These are phyloP conservation scores for Penicillium sclerotiorum DNA, from an alignment of 2,329 filamentous ascomycete genomes.

Conservation along the genomic window DNA sequence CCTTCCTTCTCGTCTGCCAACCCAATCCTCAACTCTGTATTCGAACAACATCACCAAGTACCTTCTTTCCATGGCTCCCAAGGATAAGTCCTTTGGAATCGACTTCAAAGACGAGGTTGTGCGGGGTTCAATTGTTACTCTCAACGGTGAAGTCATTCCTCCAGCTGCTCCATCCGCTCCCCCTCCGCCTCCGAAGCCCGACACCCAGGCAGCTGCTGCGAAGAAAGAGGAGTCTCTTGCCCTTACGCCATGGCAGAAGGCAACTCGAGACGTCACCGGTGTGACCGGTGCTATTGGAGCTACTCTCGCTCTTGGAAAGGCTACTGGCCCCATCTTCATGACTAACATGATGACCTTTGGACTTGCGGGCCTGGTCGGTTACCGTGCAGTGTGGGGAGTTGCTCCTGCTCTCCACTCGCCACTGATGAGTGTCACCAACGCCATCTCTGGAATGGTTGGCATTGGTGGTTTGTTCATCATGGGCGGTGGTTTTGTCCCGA, in stretches of 20 bases:
- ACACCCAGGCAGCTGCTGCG: conserved; percentile 51
- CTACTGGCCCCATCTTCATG: conserved; percentile 85
- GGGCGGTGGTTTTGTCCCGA: conserved; percentile 76
- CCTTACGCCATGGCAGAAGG: conserved; percentile 80
- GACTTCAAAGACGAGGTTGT: conserved; percentile 84
- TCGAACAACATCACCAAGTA: conserved; percentile 94
- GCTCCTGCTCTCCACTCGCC: conserved; percentile 81
- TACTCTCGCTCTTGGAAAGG: conserved; percentile 74
- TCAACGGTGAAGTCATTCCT: conserved; percentile 74
- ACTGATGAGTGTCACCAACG: conserved; percentile 91
- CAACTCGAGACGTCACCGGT: conserved; percentile 71
- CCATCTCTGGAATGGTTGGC: conserved; percentile 89
- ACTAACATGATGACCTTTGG: conserved; percentile 82
- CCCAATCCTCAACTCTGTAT: conserved; percentile 86
- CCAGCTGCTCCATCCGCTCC: conserved; percentile 70
- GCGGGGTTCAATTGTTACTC: conserved; percentile 79
- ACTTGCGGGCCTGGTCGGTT: conserved; percentile 81
- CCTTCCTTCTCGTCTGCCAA: conserved; percentile 80
- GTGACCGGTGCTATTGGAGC: conserved; percentile 78
- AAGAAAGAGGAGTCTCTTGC: conserved; percentile 63
- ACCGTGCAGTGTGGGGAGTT: conserved; percentile 87
- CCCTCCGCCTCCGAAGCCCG: conserved; percentile 55
- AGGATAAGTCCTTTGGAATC: conserved; percentile 76
- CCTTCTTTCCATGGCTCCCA: conserved; percentile 76
- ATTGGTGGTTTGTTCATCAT: conserved; percentile 87